Evolutionary conservation across 2,329 filamentous ascomycete species (phyloP).

Genomic region (Ceratocystis diversiconidia): DNA sequence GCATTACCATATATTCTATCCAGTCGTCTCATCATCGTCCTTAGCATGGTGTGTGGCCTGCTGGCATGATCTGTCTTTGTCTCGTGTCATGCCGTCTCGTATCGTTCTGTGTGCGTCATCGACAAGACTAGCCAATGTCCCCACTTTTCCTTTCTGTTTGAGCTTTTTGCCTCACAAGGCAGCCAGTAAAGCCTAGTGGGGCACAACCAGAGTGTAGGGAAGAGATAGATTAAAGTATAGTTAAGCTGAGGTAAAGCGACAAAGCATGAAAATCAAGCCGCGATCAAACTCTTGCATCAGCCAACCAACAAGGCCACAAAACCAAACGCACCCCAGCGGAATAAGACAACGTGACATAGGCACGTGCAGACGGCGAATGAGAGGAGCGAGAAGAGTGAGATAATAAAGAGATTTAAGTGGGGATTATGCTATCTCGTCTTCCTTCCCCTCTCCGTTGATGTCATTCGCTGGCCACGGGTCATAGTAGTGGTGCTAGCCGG

Average conservation of each 20-base stretch:
- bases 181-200: too few species aligned
- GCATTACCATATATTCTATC: not conserved
- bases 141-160: too few species aligned
- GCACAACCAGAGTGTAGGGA: too few species aligned
- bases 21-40: not conserved
- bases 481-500: too few species aligned
- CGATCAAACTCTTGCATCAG: not conserved
- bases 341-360: constrained; percentile 2
- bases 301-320: not conserved
- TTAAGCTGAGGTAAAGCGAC: too few species aligned
- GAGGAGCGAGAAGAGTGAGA: not conserved
- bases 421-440: not conserved
- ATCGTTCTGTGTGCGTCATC: too few species aligned
- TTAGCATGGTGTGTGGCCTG: too few species aligned
- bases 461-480: not conserved
- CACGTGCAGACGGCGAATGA: not conserved
- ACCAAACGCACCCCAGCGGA: not conserved
- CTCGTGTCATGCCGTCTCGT: too few species aligned
- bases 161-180: too few species aligned
- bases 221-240: too few species aligned
- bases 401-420: not conserved
- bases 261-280: not conserved
- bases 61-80: too few species aligned
- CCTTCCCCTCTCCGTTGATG: not conserved
- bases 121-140: too few species aligned